Evolutionary conservation across 2,329 filamentous ascomycete genomes (phyloP).

Genomic region (Clonostachys solani): DNA sequence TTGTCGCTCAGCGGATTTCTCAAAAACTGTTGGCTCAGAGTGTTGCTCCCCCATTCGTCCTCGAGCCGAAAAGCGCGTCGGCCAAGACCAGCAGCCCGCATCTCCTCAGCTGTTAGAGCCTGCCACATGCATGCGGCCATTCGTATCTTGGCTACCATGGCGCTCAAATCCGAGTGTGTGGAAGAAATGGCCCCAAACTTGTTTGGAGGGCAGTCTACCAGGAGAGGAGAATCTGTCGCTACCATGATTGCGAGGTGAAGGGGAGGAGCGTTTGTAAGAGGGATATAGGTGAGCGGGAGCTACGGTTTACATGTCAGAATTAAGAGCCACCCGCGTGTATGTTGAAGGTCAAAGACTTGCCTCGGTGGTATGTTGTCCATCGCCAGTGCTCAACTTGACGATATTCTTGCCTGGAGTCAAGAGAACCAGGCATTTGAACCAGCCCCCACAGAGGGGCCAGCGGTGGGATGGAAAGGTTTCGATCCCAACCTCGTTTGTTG

Average conservation of each 20-base stretch:
- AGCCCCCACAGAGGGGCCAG: constrained; percentile 9
- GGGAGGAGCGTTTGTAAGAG: constrained; percentile 52
- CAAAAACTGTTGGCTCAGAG: constrained; percentile 36
- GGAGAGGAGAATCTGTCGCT: constrained; percentile 64
- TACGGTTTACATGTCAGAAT: background rate
- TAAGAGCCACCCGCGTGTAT: background rate
- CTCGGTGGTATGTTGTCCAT: background rate
- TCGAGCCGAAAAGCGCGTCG: constrained; percentile 69
- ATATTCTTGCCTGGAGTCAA: constrained; percentile 7
- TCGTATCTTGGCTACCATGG: constrained; percentile 65
- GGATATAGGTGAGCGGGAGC: constrained; percentile 40
- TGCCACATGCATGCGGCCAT: constrained; percentile 77
- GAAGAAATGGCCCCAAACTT: constrained; percentile 54
- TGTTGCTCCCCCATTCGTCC: constrained; percentile 68
- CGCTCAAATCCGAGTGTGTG: constrained; percentile 45
- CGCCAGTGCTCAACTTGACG: background rate
- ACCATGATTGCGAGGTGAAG: constrained; percentile 67
- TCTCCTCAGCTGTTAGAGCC: constrained; percentile 70
- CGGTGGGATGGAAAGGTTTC: constrained; percentile 6
- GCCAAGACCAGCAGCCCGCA: constrained; percentile 65
- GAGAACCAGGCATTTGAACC: constrained; percentile 8
- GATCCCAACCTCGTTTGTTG: constrained; percentile 1
- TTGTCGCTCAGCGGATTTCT: background rate
- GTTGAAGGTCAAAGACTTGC: background rate
- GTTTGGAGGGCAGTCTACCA: constrained; percentile 61